Conservation (phyloP, 169 alveolate species). For the Perkinsus chesapeaki region DNA sequence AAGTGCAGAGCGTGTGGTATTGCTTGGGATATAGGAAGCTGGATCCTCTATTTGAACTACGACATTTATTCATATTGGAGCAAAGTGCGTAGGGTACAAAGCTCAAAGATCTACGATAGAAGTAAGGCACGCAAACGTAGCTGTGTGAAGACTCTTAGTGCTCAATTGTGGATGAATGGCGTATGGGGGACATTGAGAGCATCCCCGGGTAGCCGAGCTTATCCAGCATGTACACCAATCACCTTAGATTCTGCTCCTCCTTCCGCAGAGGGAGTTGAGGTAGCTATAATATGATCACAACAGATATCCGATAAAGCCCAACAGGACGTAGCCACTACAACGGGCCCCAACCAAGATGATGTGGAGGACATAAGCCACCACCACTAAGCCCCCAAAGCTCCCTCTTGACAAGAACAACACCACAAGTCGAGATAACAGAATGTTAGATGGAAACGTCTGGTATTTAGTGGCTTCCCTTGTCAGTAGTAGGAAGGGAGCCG, state of each 20-base stretch:
- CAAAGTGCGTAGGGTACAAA: too few species aligned
- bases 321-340: neutral
- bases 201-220: too few species aligned
- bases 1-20: too few species aligned
- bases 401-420: neutral
- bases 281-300: neutral
- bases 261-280: neutral
- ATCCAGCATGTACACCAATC: too few species aligned
- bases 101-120: too few species aligned
- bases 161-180: too few species aligned
- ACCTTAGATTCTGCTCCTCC: neutral
- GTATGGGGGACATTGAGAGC: too few species aligned
- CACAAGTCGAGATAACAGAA: neutral
- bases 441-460: neutral
- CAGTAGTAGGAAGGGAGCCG: too few species aligned
- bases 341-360: neutral
- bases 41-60: too few species aligned
- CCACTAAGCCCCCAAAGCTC: neutral
- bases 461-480: too few species aligned
- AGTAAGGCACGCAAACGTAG: neutral
- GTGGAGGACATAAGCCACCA: neutral
- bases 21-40: too few species aligned
- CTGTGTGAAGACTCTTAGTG: neutral
- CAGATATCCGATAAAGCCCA: neutral
- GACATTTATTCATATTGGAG: too few species aligned